Conservation (phyloP, 106 monocot genomes). For the Acanthochlamys bracteata region DNA sequence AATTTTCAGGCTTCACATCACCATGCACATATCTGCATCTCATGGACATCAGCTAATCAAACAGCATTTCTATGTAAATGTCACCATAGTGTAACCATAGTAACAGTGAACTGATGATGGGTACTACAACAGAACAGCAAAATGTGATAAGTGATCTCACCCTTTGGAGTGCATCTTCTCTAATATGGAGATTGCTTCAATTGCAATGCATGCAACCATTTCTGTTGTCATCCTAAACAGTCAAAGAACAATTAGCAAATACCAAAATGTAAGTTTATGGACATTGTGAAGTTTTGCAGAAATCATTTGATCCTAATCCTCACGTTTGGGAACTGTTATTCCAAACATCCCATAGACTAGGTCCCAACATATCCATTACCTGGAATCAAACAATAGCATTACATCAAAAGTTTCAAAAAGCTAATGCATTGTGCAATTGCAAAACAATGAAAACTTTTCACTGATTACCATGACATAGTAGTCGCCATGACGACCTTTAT, state of each 20-base stretch:
- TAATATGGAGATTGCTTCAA: constrained; percentile 72
- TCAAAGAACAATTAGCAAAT: neutral
- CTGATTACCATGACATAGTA: constrained; percentile 84
- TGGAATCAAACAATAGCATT: constrained; percentile 9
- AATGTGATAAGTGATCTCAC: constrained; percentile 6
- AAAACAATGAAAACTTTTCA: constrained; percentile 5
- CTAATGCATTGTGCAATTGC: neutral
- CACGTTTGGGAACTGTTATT: constrained; percentile 61
- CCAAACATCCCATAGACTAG: constrained; percentile 92
- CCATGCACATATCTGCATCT: constrained; percentile 85
- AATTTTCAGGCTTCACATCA: constrained; percentile 97
- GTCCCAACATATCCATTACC: constrained; percentile 92
- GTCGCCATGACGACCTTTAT: constrained; percentile 87
- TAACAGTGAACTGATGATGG: no score
- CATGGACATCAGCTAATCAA: neutral
- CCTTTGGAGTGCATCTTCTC: constrained; percentile 82
- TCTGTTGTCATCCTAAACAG: constrained; percentile 54
- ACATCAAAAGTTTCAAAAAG: no score
- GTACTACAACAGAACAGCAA: neutral
- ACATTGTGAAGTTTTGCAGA: neutral
- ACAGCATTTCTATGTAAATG: neutral
- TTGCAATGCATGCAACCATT: constrained; percentile 74
- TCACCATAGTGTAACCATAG: no score
- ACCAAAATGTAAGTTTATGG: neutral
- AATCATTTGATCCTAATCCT: constrained; percentile 13